These are phyloP conservation scores for Boletellus emodensis DNA, from an alignment of 768 basidiomycete genomes.

Conservation along the genomic window DNA sequence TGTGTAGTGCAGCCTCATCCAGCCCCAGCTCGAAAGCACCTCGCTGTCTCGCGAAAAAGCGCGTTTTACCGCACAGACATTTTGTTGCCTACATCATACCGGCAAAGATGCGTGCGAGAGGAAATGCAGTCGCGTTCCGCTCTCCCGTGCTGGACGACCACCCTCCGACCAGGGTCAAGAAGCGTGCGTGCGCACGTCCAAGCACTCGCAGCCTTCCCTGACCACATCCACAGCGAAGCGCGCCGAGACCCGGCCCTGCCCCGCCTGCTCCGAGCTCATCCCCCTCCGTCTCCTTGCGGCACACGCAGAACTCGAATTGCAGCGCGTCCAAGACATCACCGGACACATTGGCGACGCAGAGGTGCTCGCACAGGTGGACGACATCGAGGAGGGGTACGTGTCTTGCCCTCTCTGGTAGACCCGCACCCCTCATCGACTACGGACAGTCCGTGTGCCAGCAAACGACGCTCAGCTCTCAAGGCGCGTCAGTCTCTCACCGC, in stretches of 20 bases:
- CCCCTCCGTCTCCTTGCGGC: conserved; percentile 65
- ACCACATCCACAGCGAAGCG: conserved; percentile 49
- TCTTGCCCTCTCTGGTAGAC: conserved; percentile 2
- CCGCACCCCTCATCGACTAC: conserved; percentile 28
- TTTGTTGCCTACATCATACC: conserved; percentile 19
- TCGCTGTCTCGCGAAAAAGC: too few relatives aligned
- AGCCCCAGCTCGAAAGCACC: too few relatives aligned
- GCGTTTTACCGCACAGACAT: not conserved
- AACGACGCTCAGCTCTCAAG: conserved; percentile 43
- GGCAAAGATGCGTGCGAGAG: conserved; percentile 48
- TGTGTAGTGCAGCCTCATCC: too few relatives aligned
- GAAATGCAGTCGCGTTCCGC: conserved; percentile 5
- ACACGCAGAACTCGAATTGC: conserved; percentile 62
- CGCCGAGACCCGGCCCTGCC: conserved; percentile 72
- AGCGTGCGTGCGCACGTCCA: conserved; percentile 37
- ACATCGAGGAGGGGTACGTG: conserved; percentile 53
- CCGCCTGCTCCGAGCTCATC: conserved; percentile 68
- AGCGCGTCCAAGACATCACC: conserved; percentile 67
- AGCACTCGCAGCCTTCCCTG: not conserved
- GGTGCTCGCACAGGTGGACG: conserved; percentile 44
- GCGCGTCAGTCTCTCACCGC: conserved; percentile 38
- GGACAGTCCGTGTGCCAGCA: conserved; percentile 15
- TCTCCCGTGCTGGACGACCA: conserved; percentile 33
- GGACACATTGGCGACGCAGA: conserved; percentile 59
- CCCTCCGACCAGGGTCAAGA: conserved; percentile 39